Conservation (phyloP, 73 alveolate species). For the Paramecium sexaurelia region DNA sequence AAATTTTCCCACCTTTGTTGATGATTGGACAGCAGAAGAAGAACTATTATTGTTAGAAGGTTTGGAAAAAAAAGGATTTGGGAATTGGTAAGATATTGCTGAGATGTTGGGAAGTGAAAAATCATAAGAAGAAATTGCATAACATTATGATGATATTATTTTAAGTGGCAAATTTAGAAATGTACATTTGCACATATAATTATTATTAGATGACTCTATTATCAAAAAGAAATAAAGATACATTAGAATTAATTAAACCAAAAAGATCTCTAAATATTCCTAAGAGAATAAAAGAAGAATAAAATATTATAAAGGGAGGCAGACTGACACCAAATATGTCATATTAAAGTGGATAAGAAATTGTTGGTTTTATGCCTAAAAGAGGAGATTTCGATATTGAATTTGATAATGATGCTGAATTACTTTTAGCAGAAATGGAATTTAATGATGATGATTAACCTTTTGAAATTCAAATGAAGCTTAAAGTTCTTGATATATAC, state of each 20-base stretch:
- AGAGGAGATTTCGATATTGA: conserved; percentile 98
- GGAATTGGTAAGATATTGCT: conserved; percentile 95
- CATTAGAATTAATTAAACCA: conserved; percentile 50
- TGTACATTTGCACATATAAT: not conserved
- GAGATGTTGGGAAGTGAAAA: conserved; percentile 79
- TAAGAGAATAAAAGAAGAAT: conserved; percentile 71
- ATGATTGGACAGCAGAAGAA: conserved; percentile 93
- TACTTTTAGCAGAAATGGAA: conserved; percentile 93
- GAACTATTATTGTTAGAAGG: conserved; percentile 88
- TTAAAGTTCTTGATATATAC: conserved; percentile 89
- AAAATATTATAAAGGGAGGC: conserved; percentile 60
- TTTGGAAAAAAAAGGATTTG: conserved; percentile 90
- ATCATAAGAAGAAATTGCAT: conserved; percentile 88
- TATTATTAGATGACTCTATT: conserved; percentile 36
- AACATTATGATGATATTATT: conserved; percentile 84
- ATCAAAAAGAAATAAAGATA: conserved; percentile 57
- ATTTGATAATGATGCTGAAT: conserved; percentile 97
- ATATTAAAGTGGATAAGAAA: conserved; percentile 78
- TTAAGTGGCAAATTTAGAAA: conserved; percentile 52
- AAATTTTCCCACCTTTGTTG: conserved; percentile 90
- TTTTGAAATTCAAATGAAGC: conserved; percentile 87
- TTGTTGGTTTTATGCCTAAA: conserved; percentile 97
- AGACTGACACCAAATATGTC: conserved; percentile 72
- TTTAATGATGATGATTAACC: conserved; percentile 93
- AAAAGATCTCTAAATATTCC: conserved; percentile 25